Base-by-base conservation (phyloP, 2,329 filamentous ascomycete genomes). In the Nemania sp. region DNA sequence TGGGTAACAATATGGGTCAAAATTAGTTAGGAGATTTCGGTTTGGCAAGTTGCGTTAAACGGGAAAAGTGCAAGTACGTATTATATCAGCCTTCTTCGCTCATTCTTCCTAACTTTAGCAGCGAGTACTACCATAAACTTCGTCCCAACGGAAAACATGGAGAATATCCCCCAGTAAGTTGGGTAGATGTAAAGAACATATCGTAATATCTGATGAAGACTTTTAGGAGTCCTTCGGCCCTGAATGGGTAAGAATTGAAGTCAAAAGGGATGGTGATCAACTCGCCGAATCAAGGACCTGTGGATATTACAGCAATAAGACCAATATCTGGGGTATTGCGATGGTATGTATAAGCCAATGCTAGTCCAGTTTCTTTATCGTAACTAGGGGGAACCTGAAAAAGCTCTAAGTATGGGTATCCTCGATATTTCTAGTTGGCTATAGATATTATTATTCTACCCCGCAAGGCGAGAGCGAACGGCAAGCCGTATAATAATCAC, bases 21-120 rank as follows among this genome's bases (percentile, higher is more conserved):
- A 1, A 2, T 18, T 8, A 76, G 75, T 24, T 76, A 3, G 74
- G 55, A 7, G 75, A 76, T 64, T 76, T 74, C 29, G 75, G 75
- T 3, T 5, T 69, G 4, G 56, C 72, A 10, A 0, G 3, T 1
- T 38, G 41, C 1, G 38, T 73, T 0, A 76, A 76, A 45, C 24
- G 11, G 1, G 8, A 69, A 24, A 76, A 76, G 49, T 61, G 53
- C 55, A 75, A 76, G 74, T 76, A 41, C n/a, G 74, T 47, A 24
- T 24, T 52, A 15, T 8, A 22, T 18, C 10, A 15, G 6, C 22
- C 8, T 41, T 26, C 1, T 2, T 24, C 10, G 24, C 26, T 22
- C 27, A 5, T 29, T 26, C 24, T 41, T 43, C 57, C 65, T 4
- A 70, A 24, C 13, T 6, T 43, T 24, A 43, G 52, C 41, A 76